These are phyloP conservation scores for Glonium stellatum DNA, from an alignment of 495 filamentous ascomycete genomes.

Conservation along the genomic window DNA sequence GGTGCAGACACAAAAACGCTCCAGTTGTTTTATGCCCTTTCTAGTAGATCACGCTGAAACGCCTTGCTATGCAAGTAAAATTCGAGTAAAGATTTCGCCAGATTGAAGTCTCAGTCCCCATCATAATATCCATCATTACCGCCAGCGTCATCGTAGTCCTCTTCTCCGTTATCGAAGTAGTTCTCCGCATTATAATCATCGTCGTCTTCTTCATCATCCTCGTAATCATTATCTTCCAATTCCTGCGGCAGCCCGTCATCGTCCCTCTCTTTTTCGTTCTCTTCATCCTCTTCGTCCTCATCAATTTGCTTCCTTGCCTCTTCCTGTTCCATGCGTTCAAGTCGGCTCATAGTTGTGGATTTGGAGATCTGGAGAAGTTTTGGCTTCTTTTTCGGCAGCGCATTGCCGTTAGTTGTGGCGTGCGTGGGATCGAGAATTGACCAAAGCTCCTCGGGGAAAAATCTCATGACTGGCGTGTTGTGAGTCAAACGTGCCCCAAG, in stretches of 20 bases:
- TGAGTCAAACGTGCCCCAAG: neutral
- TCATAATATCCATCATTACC: slow-evolving; percentile 46
- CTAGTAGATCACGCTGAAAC: no score
- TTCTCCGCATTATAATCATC: slow-evolving; percentile 61
- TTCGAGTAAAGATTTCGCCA: no score
- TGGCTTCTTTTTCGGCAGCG: slow-evolving; percentile 29
- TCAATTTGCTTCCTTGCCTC: slow-evolving; percentile 6
- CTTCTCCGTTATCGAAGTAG: slow-evolving; percentile 59
- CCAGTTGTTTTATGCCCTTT: no score
- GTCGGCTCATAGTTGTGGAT: neutral
- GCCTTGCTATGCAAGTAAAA: no score
- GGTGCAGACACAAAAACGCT: no score
- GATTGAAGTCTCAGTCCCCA: no score
- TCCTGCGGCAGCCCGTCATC: slow-evolving; percentile 17
- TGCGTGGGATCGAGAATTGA: slow-evolving; percentile 41
- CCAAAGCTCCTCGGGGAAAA: slow-evolving; percentile 54
- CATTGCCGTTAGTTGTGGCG: slow-evolving; percentile 34
- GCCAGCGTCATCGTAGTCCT: slow-evolving; percentile 47
- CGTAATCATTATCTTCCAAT: slow-evolving; percentile 31
- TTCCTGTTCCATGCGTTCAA: slow-evolving; percentile 16
- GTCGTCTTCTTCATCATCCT: slow-evolving; percentile 40
- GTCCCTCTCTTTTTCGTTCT: slow-evolving; percentile 22
- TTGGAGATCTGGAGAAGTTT: slow-evolving; percentile 15
- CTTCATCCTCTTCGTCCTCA: slow-evolving; percentile 35
- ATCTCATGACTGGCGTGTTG: slow-evolving; percentile 42